phyloP scores from a whole-genome alignment of 1,139 yeast species.

The Hemisphaericaspora xylofermentans region DNA sequence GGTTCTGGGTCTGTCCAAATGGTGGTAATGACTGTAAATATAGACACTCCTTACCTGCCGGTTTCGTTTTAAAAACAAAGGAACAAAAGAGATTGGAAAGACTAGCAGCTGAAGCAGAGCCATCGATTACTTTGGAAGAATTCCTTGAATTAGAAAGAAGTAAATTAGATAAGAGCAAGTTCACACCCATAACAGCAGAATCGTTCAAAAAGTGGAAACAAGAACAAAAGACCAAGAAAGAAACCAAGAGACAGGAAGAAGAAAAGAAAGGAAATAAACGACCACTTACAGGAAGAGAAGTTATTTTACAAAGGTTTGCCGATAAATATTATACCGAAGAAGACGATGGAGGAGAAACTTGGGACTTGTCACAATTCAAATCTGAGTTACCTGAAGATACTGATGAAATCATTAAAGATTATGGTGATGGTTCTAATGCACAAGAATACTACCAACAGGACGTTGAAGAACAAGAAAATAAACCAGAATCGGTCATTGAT shows the following conservation, averaged over 20 bases:
- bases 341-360: constrained; percentile 56
- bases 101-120: constrained; percentile 80
- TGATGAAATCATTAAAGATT: constrained; percentile 49
- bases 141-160: constrained; percentile 93
- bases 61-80: constrained; percentile 93
- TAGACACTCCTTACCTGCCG: constrained; percentile 95
- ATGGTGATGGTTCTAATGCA: constrained; percentile 45
- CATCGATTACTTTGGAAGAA: constrained; percentile 91
- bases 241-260: constrained; percentile 55
- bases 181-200: constrained; percentile 87
- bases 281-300: constrained; percentile 74
- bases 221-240: constrained; percentile 61
- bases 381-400: constrained; percentile 43
- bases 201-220: constrained; percentile 85
- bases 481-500: constrained; percentile 4
- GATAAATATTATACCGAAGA: constrained; percentile 60
- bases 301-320: constrained; percentile 70
- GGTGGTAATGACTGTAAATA: constrained; percentile 93
- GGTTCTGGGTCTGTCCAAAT: constrained; percentile 99
- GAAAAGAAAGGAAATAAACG: constrained; percentile 48
- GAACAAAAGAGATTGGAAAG: constrained; percentile 91
- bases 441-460: constrained; percentile 24
- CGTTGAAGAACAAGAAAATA: constrained; percentile 3
- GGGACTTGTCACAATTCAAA: constrained; percentile 70
- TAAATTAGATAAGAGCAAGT: constrained; percentile 68